These are phyloP conservation scores for Phellopilus nigrolimitatus DNA, from an alignment of 1,284 basidiomycete species.

Conservation along the genomic window DNA sequence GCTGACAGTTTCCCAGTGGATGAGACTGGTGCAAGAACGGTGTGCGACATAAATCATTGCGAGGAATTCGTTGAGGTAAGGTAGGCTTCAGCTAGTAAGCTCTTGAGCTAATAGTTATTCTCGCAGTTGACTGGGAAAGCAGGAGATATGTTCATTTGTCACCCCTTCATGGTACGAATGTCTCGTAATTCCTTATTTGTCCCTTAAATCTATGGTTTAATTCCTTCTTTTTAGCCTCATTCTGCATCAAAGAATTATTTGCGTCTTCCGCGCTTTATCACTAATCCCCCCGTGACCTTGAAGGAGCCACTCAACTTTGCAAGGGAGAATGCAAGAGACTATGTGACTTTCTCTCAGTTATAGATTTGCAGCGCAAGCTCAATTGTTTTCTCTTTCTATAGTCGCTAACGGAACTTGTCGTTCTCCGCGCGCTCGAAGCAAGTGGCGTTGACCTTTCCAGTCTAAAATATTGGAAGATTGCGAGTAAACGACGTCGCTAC, in stretches of 20 bases:
- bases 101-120: neutral
- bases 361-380: neutral
- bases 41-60: conserved; percentile 28
- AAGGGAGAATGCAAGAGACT: conserved; percentile 31
- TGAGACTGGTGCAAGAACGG: conserved; percentile 27
- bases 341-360: conserved; percentile 23
- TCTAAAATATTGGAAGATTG: conserved; percentile 30
- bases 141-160: conserved; percentile 36
- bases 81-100: neutral
- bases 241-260: conserved; percentile 35
- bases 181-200: neutral
- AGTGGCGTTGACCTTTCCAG: conserved; percentile 26
- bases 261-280: conserved; percentile 34
- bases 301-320: conserved; percentile 35
- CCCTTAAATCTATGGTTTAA: neutral
- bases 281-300: conserved; percentile 36
- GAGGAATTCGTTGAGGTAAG: conserved; percentile 30
- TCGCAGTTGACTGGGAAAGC: conserved; percentile 31
- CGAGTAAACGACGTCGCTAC: conserved; percentile 26
- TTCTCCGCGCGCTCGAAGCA: conserved; percentile 25
- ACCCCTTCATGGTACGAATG: conserved; percentile 33
- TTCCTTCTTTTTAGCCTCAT: conserved; percentile 25
- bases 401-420: conserved; percentile 23
- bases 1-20: conserved; percentile 25
- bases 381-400: neutral